Conservation (phyloP, 805 yeast species). For the Torulaspora indica region DNA sequence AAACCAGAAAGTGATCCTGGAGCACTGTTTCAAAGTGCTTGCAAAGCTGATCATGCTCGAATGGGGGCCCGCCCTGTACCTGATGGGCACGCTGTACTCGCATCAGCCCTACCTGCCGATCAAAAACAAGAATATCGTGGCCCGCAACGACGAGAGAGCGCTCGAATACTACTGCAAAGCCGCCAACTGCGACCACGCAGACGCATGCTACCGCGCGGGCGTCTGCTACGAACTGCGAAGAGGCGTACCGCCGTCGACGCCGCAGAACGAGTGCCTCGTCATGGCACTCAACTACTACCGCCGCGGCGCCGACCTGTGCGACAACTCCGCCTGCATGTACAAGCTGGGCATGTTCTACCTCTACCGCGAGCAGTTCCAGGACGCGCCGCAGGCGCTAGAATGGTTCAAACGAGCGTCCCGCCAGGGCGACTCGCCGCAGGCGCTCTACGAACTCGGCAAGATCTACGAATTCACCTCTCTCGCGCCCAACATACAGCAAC, state of each 20-base stretch:
- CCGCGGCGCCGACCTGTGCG: slow-evolving; percentile 58
- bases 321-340: slow-evolving; percentile 60
- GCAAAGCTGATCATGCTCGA: slow-evolving; percentile 50
- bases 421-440: slow-evolving; percentile 43
- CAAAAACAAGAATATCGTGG: slow-evolving; percentile 46
- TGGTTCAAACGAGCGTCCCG: slow-evolving; percentile 52
- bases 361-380: slow-evolving; percentile 40
- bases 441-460: slow-evolving; percentile 54
- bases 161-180: slow-evolving; percentile 56
- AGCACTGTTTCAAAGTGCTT: slow-evolving; percentile 55
- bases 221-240: slow-evolving; percentile 54
- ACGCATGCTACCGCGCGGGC: slow-evolving; percentile 64
- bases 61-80: slow-evolving; percentile 52
- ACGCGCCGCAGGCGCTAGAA: slow-evolving; percentile 42
- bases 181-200: slow-evolving; percentile 52
- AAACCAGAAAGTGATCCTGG: slow-evolving; percentile 52
- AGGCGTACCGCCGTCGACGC: slow-evolving; percentile 46
- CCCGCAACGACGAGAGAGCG: slow-evolving; percentile 55
- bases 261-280: slow-evolving; percentile 35
- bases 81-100: slow-evolving; percentile 58
- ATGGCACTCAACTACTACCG: slow-evolving; percentile 52
- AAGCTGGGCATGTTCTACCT: slow-evolving; percentile 63
- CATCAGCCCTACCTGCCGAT: slow-evolving; percentile 45
- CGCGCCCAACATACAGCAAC: slow-evolving; percentile 18
- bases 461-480: slow-evolving; percentile 47